phyloP scores from a whole-genome alignment of 148 eudicot genomes.

The Talinum fruticosum region DNA sequence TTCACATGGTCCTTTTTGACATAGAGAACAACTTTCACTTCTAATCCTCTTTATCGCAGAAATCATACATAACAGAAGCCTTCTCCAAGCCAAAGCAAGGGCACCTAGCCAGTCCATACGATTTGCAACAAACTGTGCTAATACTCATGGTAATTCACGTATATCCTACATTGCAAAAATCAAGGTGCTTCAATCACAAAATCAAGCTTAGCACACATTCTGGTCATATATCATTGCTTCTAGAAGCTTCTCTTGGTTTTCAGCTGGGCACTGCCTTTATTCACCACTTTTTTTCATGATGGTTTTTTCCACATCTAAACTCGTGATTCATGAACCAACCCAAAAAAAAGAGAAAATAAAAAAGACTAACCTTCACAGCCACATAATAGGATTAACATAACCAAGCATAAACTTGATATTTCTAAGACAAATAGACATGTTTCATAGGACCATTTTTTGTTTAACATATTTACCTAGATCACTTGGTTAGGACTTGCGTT shows the following conservation, averaged over 20 bases:
- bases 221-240: neutral
- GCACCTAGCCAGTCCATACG: neutral
- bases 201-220: neutral
- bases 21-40: too few relatives aligned
- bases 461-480: neutral
- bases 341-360: too few relatives aligned
- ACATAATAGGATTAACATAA: neutral
- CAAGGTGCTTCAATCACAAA: neutral
- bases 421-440: neutral
- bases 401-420: neutral
- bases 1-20: neutral
- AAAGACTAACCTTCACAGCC: neutral
- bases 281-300: neutral
- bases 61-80: neutral
- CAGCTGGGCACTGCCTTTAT: neutral
- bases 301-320: neutral
- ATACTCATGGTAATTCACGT: neutral
- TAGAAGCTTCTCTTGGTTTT: neutral
- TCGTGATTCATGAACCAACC: neutral
- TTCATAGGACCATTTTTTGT: too few relatives aligned
- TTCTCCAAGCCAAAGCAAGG: neutral
- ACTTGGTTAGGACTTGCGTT: too few relatives aligned
- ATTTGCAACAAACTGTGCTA: neutral
- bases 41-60: neutral
- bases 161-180: neutral